phyloP scores from a whole-genome alignment of 2,329 filamentous ascomycete genomes.

The Triangularia verruculosa region DNA sequence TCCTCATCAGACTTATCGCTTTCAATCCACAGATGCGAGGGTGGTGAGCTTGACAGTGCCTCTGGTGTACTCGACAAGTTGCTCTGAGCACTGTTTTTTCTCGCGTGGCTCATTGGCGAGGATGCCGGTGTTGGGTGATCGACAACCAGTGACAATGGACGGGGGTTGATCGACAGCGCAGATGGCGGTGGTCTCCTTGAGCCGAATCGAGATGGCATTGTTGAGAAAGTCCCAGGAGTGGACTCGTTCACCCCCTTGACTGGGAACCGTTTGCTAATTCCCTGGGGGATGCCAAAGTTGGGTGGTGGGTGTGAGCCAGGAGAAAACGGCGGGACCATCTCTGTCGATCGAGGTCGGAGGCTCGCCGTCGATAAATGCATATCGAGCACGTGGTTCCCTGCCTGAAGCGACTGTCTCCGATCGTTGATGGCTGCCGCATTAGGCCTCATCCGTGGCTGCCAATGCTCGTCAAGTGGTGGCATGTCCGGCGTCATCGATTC shows the following conservation, averaged over 20 bases:
- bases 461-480: slow-evolving; percentile 26
- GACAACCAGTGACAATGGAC: slow-evolving; percentile 53
- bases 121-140: slow-evolving; percentile 49
- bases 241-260: slow-evolving; percentile 30
- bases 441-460: slow-evolving; percentile 42
- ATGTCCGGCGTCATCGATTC: slow-evolving; percentile 29
- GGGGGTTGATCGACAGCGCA: slow-evolving; percentile 43
- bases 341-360: slow-evolving; percentile 31
- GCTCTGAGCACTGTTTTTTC: slow-evolving; percentile 11
- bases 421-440: slow-evolving; percentile 52
- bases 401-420: slow-evolving; percentile 52
- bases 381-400: slow-evolving; percentile 44
- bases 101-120: slow-evolving; percentile 16
- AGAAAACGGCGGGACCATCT: slow-evolving; percentile 1
- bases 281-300: slow-evolving; percentile 54
- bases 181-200: slow-evolving; percentile 43
- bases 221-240: slow-evolving; percentile 16
- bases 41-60: slow-evolving; percentile 25
- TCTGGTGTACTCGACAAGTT: slow-evolving; percentile 18
- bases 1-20: background rate
- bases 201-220: slow-evolving; percentile 16
- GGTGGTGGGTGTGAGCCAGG: slow-evolving; percentile 37
- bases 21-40: slow-evolving; percentile 19
- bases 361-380: slow-evolving; percentile 31
- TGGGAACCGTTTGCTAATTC: slow-evolving; percentile 45